phyloP scores from a whole-genome alignment of 2,329 filamentous ascomycete genomes.

The Fusarium hainanense region DNA sequence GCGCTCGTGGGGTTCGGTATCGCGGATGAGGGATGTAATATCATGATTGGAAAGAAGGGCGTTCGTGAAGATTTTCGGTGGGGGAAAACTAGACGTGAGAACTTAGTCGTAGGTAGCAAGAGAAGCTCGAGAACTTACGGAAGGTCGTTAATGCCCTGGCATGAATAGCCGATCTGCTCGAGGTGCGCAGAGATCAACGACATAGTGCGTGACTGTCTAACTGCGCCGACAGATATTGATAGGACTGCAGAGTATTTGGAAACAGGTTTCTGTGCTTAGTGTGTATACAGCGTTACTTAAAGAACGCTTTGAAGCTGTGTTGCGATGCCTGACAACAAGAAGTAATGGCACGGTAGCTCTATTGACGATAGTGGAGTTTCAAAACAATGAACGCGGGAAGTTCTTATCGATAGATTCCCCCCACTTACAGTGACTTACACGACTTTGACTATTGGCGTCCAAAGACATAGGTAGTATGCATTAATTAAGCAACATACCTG shows the following conservation, averaged over 20 bases:
- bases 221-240: not conserved
- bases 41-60: slow-evolving; percentile 88
- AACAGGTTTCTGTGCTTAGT: not conserved
- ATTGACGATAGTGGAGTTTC: slow-evolving; percentile 32
- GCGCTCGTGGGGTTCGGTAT: slow-evolving; percentile 93
- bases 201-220: slow-evolving; percentile 60
- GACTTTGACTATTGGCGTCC: not conserved
- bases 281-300: not conserved
- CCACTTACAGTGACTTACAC: slow-evolving; percentile 13
- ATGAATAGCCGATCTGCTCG: slow-evolving; percentile 81
- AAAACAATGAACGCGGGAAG: slow-evolving; percentile 32
- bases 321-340: not conserved
- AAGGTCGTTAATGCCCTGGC: slow-evolving; percentile 78
- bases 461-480: not conserved
- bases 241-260: not conserved
- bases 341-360: not conserved
- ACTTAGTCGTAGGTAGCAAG: not conserved
- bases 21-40: slow-evolving; percentile 93
- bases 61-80: slow-evolving; percentile 95
- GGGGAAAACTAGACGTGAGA: slow-evolving; percentile 74
- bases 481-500: not conserved
- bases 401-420: slow-evolving; percentile 36
- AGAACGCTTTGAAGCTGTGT: not conserved
- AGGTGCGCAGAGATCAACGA: slow-evolving; percentile 76
- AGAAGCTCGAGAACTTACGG: slow-evolving; percentile 64